Conservation (phyloP, 768 basidiomycete species). For the Psilocybe subaeruginosa region DNA sequence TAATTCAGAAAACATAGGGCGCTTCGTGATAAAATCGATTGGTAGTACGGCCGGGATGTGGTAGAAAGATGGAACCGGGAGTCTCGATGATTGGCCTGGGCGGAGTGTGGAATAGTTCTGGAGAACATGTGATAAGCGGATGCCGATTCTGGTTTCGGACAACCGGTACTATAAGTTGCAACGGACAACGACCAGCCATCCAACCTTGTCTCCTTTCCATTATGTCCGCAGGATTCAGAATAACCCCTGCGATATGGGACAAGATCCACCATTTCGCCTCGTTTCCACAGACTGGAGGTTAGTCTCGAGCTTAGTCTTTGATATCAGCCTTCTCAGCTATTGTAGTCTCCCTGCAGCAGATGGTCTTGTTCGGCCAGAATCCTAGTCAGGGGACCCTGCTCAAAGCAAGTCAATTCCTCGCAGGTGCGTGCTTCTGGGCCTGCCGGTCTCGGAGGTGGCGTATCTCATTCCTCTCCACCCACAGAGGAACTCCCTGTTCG, state of each 20-base stretch:
- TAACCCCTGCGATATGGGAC: conserved; percentile 82
- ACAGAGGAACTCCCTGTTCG: conserved; percentile 94
- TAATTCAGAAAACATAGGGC: not conserved
- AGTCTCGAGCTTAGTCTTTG: conserved; percentile 24
- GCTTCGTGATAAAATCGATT: not conserved
- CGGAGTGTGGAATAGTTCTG: not conserved
- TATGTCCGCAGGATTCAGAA: conserved; percentile 70
- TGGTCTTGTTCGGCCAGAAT: conserved; percentile 97
- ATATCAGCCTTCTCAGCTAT: conserved; percentile 52
- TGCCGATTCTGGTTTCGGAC: conserved; percentile 3
- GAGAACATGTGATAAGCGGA: conserved; percentile 7
- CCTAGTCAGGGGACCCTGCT: conserved; percentile 93
- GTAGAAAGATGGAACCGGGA: not conserved
- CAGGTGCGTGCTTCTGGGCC: conserved; percentile 45
- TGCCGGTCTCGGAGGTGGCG: not conserved
- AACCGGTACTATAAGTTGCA: not conserved
- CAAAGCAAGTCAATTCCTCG: conserved; percentile 88
- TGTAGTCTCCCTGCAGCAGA: conserved; percentile 92
- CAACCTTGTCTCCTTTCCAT: conserved; percentile 1
- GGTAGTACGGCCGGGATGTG: not conserved
- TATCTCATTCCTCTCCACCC: not conserved
- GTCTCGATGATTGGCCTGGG: not conserved
- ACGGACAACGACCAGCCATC: not conserved
- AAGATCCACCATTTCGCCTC: conserved; percentile 89
- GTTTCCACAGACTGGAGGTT: conserved; percentile 92